Base-by-base conservation (phyloP, 106 monocot species). In the Narthecium ossifragum region DNA sequence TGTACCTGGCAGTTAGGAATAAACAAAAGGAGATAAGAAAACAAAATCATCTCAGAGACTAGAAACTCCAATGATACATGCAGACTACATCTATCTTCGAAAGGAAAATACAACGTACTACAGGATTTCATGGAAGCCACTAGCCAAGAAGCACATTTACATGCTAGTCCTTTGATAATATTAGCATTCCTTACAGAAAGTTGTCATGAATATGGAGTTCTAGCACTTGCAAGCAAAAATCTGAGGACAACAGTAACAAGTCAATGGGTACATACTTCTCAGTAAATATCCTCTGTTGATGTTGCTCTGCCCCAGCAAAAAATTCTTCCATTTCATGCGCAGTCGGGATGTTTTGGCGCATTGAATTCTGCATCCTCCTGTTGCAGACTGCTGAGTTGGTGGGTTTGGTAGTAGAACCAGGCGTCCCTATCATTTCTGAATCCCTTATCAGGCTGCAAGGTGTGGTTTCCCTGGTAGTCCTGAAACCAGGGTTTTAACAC, bases 271-370 rank as follows among this genome's bases (percentile, higher is more conserved):
- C 18, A 40, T 75, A 84, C 83, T 64, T 84, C 33, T 84, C 83
- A 0, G 8, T 28, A 26, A 84, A 75, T 8, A 55, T 34, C 34
- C 51, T 75, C 40, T 75, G 83, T 38, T 84, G 78, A 1, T 33
- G 14, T 54, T 71, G 59, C 60, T 84, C 83, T 2, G 70, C 63
- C 0, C 32, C 47, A 2, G 74, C 29, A 61, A 84, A 84, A 26
- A 84, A 75, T 23, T 78, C 75, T 9, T 84, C 83, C 70, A 84
- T 78, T 60, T 84, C 83, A 14, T 50, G 53, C 7, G 73, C 25
- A 21, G 60, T 69, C 26, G 73, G 76, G 18, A 73, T 69, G 20
- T 61, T 66, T 28, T 39, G 20, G 22, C 15, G 51, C 6, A 21
- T n/a, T 6, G 60, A 48, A 32, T 26, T 68, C 47, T 53, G 62